A percentile compares a stretch with the other conserved stretches of the same genome.
Conservation (phyloP, 2,329 filamentous ascomycete genomes). For the Aspergillus glaucus region DNA sequence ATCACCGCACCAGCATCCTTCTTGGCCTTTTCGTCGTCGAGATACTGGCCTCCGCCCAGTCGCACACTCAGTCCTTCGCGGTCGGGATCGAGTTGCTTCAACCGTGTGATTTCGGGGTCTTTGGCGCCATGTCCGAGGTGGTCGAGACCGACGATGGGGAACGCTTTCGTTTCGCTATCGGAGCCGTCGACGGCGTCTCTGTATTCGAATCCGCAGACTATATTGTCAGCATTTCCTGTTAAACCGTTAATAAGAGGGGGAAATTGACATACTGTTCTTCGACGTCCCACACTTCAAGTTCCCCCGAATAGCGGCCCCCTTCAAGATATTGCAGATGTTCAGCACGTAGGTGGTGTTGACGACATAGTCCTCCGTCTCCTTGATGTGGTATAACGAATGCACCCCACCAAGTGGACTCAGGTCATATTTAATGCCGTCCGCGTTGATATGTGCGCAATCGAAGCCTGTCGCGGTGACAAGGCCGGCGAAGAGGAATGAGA, state of each 20-base stretch:
- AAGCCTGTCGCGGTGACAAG: slow-evolving; percentile 27
- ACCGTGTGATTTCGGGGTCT: slow-evolving; percentile 59
- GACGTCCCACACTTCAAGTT: slow-evolving; percentile 25
- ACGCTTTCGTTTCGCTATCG: slow-evolving; percentile 51
- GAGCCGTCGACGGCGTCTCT: slow-evolving; percentile 43
- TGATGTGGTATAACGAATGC: slow-evolving; percentile 28
- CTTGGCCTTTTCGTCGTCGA: slow-evolving; percentile 51
- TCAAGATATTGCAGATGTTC: slow-evolving; percentile 29
- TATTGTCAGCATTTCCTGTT: not conserved
- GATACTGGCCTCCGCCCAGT: slow-evolving; percentile 54
- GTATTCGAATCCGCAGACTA: slow-evolving; percentile 70
- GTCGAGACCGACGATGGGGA: slow-evolving; percentile 70
- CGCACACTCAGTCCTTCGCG: slow-evolving; percentile 68
- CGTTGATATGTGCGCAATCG: slow-evolving; percentile 32
- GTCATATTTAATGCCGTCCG: slow-evolving; percentile 34
- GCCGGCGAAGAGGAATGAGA: slow-evolving; percentile 22
- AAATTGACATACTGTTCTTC: slow-evolving; percentile 27
- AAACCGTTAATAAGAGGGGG: not conserved
- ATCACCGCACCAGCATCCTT: slow-evolving; percentile 59
- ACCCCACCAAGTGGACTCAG: slow-evolving; percentile 33
- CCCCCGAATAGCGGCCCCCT: slow-evolving; percentile 19
- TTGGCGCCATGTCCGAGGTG: slow-evolving; percentile 41
- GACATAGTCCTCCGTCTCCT: slow-evolving; percentile 19
- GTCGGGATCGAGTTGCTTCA: slow-evolving; percentile 61
- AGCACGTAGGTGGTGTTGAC: slow-evolving; percentile 33